These are phyloP conservation scores for Pichia rugopelliculosa DNA, from an alignment of 805 yeast species.

Conservation along the genomic window DNA sequence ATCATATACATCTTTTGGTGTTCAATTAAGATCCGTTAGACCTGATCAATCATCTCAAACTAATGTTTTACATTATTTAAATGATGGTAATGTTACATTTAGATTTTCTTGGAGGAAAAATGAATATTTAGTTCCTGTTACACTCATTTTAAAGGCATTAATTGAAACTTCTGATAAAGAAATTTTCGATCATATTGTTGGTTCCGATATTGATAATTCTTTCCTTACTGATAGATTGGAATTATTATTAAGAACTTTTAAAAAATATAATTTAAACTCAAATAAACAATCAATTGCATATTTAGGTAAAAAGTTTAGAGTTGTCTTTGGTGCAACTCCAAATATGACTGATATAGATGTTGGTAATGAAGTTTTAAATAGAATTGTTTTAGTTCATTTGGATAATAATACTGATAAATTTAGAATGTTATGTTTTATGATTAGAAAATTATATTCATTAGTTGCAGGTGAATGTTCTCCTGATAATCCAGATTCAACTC, in stretches of 20 bases:
- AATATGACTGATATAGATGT: slow-evolving; percentile 86
- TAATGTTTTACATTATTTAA: slow-evolving; percentile 90
- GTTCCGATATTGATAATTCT: slow-evolving; percentile 78
- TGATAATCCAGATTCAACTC: slow-evolving; percentile 98
- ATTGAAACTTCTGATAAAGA: slow-evolving; percentile 89
- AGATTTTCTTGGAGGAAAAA: slow-evolving; percentile 96
- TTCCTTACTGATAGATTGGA: slow-evolving; percentile 98
- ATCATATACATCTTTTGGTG: slow-evolving; percentile 80
- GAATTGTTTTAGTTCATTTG: slow-evolving; percentile 87
- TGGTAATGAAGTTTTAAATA: slow-evolving; percentile 72
- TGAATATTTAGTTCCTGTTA: slow-evolving; percentile 88
- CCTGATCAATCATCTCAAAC: slow-evolving; percentile 98
- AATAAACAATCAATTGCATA: slow-evolving; percentile 88
- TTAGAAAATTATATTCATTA: slow-evolving; percentile 85
- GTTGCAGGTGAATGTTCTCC: slow-evolving; percentile 97
- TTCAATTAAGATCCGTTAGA: slow-evolving; percentile 88
- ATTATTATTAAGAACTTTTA: slow-evolving; percentile 80
- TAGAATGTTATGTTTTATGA: slow-evolving; percentile 84
- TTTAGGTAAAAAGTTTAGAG: slow-evolving; percentile 92
- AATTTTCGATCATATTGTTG: slow-evolving; percentile 93
- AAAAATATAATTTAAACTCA: slow-evolving; percentile 68
- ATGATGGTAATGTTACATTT: slow-evolving; percentile 93
- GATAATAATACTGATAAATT: slow-evolving; percentile 71
- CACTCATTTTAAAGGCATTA: slow-evolving; percentile 86
- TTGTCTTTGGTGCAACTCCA: slow-evolving; percentile 82